phyloP scores from a whole-genome alignment of 305 asterid species.

The Fraxinus ornus region DNA sequence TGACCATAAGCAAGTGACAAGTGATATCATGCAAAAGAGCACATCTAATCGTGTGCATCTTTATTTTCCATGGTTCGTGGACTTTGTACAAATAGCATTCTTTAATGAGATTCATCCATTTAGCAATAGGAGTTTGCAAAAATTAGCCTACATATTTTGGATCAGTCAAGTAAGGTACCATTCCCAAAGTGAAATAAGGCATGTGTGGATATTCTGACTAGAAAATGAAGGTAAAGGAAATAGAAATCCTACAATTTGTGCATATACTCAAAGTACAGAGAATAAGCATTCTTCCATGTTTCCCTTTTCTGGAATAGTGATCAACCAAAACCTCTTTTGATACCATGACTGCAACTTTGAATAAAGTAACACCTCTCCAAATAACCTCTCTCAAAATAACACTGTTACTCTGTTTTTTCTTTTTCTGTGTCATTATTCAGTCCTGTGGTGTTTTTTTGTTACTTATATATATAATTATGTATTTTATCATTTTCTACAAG shows the following conservation, averaged over 20 bases:
- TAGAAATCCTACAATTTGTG: not conserved
- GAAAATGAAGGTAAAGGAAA: not conserved
- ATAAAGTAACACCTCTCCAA: not conserved
- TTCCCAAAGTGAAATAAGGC: not conserved
- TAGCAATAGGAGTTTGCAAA: not conserved
- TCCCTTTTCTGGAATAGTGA: not conserved
- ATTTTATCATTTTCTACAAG: not conserved
- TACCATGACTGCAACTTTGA: not conserved
- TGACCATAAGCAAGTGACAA: not conserved
- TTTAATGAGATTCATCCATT: not conserved
- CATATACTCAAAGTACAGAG: not conserved
- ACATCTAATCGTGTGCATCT: not conserved
- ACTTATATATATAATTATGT: too few species aligned
- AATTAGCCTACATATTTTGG: not conserved
- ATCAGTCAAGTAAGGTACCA: not conserved
- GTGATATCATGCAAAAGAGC: not conserved
- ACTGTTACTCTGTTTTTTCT: not conserved
- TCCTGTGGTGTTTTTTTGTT: not conserved
- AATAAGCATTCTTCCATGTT: not conserved
- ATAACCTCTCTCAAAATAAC: too few species aligned
- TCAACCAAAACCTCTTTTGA: not conserved
- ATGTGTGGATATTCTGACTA: not conserved
- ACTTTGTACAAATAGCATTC: not conserved
- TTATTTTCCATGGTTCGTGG: not conserved
- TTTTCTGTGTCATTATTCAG: not conserved